Evolutionary conservation across 306 rosid genomes (phyloP), one percentile per base, ranked within the genome.

Genomic region (Lathyrus aphaca): DNA sequence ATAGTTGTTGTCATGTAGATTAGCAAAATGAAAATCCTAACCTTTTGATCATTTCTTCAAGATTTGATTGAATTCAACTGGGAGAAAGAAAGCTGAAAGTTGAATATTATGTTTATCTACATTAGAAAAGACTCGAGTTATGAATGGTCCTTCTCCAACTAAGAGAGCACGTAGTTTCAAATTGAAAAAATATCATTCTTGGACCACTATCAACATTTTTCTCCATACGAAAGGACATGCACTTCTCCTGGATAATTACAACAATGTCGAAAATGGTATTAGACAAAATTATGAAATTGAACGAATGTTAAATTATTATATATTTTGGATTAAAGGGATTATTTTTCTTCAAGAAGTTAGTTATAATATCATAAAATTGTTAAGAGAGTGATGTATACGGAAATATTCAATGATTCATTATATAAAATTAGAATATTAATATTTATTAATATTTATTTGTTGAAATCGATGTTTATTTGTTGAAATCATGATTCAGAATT

Each of bases 101-200:
- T 32, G 38, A 32, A 1, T 32, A 6, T 32, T 32, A 32, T 5
- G 6, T 32, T 32, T 30, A 30, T 30, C 35, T 30, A 30, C 35
- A 30, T 30, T 8, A 14, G 42, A 39, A 71, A 46, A 12, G 32
- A 40, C 42, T 43, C 56, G 16, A 27, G 4, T 6, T 9, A 53
- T 43, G 73, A 54, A 70, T 49, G 25, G 77, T 75, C 74, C 17
- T 57, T 42, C 64, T 70, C 66, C 50, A 70, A 74, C 59, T 74
- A 61, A 27, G 40, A 51, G 25, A 59, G 56, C 44, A 21, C 74
- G 12, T 10, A 37, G 37, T 39, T 69, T 50, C 6, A 8, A 12
- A 25, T 53, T 49, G 42, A 6, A 66, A 66, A 44, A 25, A 42
- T 10, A 39, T 62, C 27, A 2, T 27, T 13, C 32, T 4, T 68